These are phyloP conservation scores for Populus ilicifolia DNA, from an alignment of 345 rosid species.

Conservation along the genomic window DNA sequence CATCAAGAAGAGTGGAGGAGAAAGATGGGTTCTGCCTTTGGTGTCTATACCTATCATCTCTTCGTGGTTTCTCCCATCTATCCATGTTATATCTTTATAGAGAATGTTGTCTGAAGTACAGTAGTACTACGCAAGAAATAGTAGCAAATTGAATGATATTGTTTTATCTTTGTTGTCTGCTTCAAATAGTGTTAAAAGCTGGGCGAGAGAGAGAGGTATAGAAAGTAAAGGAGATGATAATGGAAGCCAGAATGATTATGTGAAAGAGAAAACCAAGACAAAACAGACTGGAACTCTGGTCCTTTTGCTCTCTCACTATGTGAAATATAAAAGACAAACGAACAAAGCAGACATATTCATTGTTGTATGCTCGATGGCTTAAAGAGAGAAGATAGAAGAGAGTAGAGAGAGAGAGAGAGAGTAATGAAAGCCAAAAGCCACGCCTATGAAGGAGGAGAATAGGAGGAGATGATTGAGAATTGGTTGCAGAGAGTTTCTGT, in stretches of 20 bases:
- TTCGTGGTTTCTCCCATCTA: slow-evolving; percentile 34
- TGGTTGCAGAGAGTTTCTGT: slow-evolving; percentile 8
- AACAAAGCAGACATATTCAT: slow-evolving; percentile 39
- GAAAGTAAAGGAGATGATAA: slow-evolving; percentile 9
- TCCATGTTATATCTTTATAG: slow-evolving; percentile 42
- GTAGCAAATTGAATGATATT: slow-evolving; percentile 30
- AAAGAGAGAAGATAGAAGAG: not conserved
- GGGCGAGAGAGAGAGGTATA: slow-evolving; percentile 25
- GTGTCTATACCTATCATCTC: slow-evolving; percentile 25
- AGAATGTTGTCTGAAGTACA: not conserved
- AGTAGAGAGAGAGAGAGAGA: slow-evolving; percentile 6
- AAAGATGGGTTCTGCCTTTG: slow-evolving; percentile 28
- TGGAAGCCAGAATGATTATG: slow-evolving; percentile 23
- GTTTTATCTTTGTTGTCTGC: slow-evolving; percentile 28
- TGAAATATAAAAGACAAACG: slow-evolving; percentile 10
- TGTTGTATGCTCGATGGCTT: slow-evolving; percentile 34
- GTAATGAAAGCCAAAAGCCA: slow-evolving; percentile 58
- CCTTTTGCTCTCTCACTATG: not conserved
- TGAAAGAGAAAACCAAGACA: slow-evolving; percentile 19
- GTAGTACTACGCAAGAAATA: slow-evolving; percentile 20
- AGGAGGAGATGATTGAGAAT: slow-evolving; percentile 7
- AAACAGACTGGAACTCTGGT: slow-evolving; percentile 27
- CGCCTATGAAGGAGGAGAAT: slow-evolving; percentile 40
- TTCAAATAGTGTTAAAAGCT: slow-evolving; percentile 27
- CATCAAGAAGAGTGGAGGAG: slow-evolving; percentile 33